Conservation (phyloP, 2,329 filamentous ascomycete genomes). For the Fusarium heterosporum region DNA sequence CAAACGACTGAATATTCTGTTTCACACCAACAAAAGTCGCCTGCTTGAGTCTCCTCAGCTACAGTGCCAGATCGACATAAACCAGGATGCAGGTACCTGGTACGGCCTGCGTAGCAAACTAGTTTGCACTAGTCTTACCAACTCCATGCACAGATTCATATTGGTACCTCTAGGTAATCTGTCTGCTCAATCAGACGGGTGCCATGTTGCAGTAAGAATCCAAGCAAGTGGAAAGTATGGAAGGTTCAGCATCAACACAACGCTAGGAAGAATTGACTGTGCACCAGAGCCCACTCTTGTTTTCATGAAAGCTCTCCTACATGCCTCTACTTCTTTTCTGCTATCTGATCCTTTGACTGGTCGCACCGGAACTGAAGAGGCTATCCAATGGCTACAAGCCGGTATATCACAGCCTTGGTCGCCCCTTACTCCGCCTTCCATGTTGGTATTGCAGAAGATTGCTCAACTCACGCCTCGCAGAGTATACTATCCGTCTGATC, state of each 20-base stretch:
- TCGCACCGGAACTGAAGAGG: slow-evolving; percentile 71
- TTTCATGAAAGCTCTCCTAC: slow-evolving; percentile 67
- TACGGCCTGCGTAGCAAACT: slow-evolving; percentile 72
- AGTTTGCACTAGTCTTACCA: slow-evolving; percentile 62
- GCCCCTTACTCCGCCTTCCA: slow-evolving; percentile 43
- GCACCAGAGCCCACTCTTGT: slow-evolving; percentile 65
- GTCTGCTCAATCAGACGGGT: slow-evolving; percentile 19
- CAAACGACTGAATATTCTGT: slow-evolving; percentile 63
- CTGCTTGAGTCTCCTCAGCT: slow-evolving; percentile 64
- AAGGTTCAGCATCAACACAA: slow-evolving; percentile 64
- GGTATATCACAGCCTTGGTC: slow-evolving; percentile 64
- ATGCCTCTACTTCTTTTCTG: slow-evolving; percentile 69
- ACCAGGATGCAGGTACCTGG: slow-evolving; percentile 70
- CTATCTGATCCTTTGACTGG: slow-evolving; percentile 69
- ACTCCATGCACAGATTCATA: slow-evolving; percentile 60
- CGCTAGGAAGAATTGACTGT: slow-evolving; percentile 67
- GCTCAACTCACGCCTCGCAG: slow-evolving; percentile 47
- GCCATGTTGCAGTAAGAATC: slow-evolving; percentile 46
- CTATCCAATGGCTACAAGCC: slow-evolving; percentile 61
- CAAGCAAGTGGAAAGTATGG: slow-evolving; percentile 55
- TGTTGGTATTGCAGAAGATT: slow-evolving; percentile 22
- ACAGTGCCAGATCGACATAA: slow-evolving; percentile 61
- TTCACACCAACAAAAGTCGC: slow-evolving; percentile 58
- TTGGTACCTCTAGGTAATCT: slow-evolving; percentile 63
- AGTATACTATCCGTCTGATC: slow-evolving; percentile 53